These are phyloP conservation scores for Paradendryphiella salina DNA, from an alignment of 2,329 filamentous ascomycete genomes.

Conservation along the genomic window DNA sequence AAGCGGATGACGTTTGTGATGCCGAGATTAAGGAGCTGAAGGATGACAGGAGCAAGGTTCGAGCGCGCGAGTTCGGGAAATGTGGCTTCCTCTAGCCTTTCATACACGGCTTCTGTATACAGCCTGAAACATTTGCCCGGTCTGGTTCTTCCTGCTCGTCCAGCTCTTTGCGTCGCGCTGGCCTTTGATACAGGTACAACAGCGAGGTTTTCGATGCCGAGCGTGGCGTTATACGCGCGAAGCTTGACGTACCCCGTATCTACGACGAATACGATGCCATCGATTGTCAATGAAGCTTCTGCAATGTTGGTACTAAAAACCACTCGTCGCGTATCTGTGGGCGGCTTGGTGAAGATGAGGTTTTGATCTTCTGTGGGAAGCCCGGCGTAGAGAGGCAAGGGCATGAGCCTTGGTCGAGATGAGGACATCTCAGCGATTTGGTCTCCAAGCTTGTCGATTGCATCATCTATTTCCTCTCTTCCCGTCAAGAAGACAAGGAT, in stretches of 20 bases:
- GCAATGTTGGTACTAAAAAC: constrained; percentile 95
- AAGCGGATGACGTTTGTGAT: constrained; percentile 94
- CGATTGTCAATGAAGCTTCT: constrained; percentile 91
- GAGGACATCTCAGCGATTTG: constrained; percentile 66
- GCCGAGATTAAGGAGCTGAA: constrained; percentile 92
- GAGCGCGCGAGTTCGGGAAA: constrained; percentile 90
- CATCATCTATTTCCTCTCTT: constrained; percentile 85
- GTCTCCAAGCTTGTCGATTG: constrained; percentile 77
- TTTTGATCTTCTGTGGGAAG: constrained; percentile 90
- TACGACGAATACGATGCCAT: constrained; percentile 87
- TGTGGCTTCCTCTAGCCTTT: constrained; percentile 69
- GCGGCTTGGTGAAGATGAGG: constrained; percentile 85
- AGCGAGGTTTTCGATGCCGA: constrained; percentile 85
- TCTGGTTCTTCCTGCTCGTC: constrained; percentile 83
- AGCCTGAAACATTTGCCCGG: constrained; percentile 93
- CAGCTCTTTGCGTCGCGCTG: constrained; percentile 87
- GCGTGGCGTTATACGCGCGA: constrained; percentile 78
- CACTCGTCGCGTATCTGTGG: constrained; percentile 83
- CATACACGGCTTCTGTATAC: constrained; percentile 77
- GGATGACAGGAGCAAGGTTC: constrained; percentile 82
- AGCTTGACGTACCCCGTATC: constrained; percentile 92
- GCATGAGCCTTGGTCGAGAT: constrained; percentile 63
- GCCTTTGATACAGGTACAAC: constrained; percentile 84
- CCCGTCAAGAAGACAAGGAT: constrained; percentile 91
- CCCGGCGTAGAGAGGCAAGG: constrained; percentile 85